Base-by-base conservation (phyloP, 2,329 filamentous ascomycete species). In the Penicillium sp. region DNA sequence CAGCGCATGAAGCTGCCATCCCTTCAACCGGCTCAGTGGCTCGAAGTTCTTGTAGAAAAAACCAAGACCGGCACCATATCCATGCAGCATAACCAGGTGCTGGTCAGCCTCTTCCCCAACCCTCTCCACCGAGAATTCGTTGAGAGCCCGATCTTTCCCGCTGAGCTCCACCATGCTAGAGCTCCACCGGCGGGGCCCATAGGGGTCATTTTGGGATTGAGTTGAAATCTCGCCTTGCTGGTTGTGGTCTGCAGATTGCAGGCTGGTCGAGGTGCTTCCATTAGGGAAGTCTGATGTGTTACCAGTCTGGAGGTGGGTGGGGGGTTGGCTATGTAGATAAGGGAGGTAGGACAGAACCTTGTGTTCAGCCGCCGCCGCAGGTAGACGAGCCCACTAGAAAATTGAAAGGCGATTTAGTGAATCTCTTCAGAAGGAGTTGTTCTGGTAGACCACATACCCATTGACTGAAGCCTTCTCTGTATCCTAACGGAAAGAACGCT, bases 31-130 rank as follows among this genome's bases (percentile, higher is more conserved):
- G 46, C 89, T 93, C 33, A 99, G 78, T 6, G 88, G 87, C 74
- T 99, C 95, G 59, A 96, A 96, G 73, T 99, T 99, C 78, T 95
- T 93, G 82, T 97, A 99, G 81, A 96, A 99, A 77, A 99, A 98
- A 22, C 93, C 95, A 0, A 99, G 82, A 0, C 95, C 95, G 2
- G 95, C 95, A 47, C 95, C 95, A 74, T 99, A 99, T 59, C 95
- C 95, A 72, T 99, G 95, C 4, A 99, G 80, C 86, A 99, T 96
- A 45, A 99, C 93, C 16, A 99, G 81, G 44, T 91, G 95, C 69
- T 98, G 88, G 47, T 96, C 88, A 0, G 86, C 84, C 4, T 87
- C 76, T 71, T 97, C 93, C 35, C 87, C 91, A 1, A 91, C 78
- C 49, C 93, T 84, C 77, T 96, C 91, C 2, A 99, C 86, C 1